Percentiles rank a stretch among this genome's conserved stretches.
These are phyloP conservation scores for Colletotrichum tropicale DNA, from an alignment of 2,329 filamentous ascomycete species.

Conservation along the genomic window DNA sequence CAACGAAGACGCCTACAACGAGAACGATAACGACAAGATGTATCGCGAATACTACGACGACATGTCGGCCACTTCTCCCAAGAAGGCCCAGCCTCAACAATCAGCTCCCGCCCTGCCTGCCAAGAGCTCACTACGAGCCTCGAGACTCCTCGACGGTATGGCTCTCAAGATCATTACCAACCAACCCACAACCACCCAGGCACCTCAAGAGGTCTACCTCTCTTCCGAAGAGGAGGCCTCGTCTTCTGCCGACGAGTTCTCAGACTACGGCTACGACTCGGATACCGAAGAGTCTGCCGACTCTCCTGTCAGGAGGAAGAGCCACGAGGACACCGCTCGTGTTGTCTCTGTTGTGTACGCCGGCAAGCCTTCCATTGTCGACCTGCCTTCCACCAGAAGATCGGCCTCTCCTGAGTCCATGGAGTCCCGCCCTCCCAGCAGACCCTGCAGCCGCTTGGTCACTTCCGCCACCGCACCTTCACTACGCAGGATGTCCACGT, in stretches of 20 bases:
- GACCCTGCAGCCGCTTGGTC: slow-evolving; percentile 22
- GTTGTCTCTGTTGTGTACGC: slow-evolving; percentile 64
- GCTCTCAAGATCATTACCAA: slow-evolving; percentile 34
- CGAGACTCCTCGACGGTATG: slow-evolving; percentile 44
- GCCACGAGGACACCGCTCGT: slow-evolving; percentile 61
- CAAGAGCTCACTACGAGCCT: slow-evolving; percentile 54
- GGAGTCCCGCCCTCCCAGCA: slow-evolving; percentile 29
- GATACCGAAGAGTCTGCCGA: slow-evolving; percentile 35
- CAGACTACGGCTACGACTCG: slow-evolving; percentile 54
- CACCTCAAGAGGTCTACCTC: slow-evolving; percentile 65
- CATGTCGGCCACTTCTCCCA: slow-evolving; percentile 19
- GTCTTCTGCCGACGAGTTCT: slow-evolving; percentile 64
- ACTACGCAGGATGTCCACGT: slow-evolving; percentile 34
- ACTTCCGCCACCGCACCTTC: slow-evolving; percentile 31
- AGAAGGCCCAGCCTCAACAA: slow-evolving; percentile 20
- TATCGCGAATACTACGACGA: slow-evolving; percentile 24
- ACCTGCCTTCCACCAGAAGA: slow-evolving; percentile 44
- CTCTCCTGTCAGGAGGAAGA: slow-evolving; percentile 38
- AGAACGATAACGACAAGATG: slow-evolving; percentile 21
- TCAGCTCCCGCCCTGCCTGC: slow-evolving; percentile 51
- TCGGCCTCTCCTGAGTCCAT: slow-evolving; percentile 47
- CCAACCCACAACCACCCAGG: slow-evolving; percentile 35
- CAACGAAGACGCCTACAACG: slow-evolving; percentile 21
- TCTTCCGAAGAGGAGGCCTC: slow-evolving; percentile 71
- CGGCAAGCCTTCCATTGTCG: slow-evolving; percentile 63